Percentiles rank a stretch among this genome's conserved stretches.
phyloP scores from a whole-genome alignment of 495 filamentous ascomycete genomes.

The Podospora appendiculata region DNA sequence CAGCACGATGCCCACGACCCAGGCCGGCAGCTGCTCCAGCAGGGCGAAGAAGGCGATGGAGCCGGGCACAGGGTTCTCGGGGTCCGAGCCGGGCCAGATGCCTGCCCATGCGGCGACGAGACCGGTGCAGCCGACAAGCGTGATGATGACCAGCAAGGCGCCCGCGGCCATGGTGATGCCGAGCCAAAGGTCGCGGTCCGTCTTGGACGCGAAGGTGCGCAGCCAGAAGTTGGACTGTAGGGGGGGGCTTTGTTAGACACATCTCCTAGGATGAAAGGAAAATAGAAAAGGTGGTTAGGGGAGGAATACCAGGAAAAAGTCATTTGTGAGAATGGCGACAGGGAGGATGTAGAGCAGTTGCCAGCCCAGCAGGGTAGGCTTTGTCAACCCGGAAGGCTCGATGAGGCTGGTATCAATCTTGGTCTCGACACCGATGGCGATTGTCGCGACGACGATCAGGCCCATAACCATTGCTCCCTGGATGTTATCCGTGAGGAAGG shows the following conservation, averaged over 20 bases:
- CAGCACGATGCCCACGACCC: constrained; percentile 68
- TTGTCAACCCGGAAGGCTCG: constrained; percentile 50
- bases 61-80: constrained; percentile 44
- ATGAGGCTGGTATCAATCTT: constrained; percentile 60
- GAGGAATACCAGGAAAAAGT: constrained; percentile 54
- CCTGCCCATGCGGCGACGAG: constrained; percentile 70
- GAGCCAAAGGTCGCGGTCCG: constrained; percentile 66
- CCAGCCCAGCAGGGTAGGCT: constrained; percentile 60
- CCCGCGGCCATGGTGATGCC: constrained; percentile 57
- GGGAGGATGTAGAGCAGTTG: constrained; percentile 72
- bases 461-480: constrained; percentile 66
- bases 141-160: constrained; percentile 53
- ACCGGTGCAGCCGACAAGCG: constrained; percentile 59
- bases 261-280: too few species aligned
- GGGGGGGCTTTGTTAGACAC: too few species aligned
- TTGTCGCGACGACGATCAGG: constrained; percentile 60
- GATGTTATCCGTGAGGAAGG: constrained; percentile 71
- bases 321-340: constrained; percentile 65
- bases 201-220: constrained; percentile 70
- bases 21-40: constrained; percentile 58
- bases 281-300: too few species aligned
- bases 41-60: constrained; percentile 66
- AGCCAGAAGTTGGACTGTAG: constrained; percentile 62
- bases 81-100: constrained; percentile 44
- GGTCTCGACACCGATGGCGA: constrained; percentile 63